Conservation (phyloP, 306 rosid genomes). For the Phaseolus lunatus region DNA sequence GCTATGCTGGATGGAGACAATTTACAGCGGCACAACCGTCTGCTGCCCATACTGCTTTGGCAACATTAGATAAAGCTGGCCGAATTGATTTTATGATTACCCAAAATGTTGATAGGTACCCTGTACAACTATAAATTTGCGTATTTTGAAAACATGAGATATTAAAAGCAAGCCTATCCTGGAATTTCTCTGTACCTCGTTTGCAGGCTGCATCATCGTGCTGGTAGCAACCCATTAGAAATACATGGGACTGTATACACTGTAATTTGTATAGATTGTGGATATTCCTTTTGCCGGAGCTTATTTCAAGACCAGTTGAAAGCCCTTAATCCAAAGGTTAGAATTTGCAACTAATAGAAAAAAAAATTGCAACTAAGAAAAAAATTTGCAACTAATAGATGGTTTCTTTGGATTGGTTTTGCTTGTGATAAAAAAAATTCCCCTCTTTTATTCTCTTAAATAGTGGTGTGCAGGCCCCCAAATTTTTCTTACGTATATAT, state of each 20-base stretch:
- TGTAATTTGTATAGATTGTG: slow-evolving; percentile 78
- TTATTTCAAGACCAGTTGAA: slow-evolving; percentile 87
- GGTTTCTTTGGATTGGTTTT: slow-evolving; percentile 25
- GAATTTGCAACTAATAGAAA: slow-evolving; percentile 34
- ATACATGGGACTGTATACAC: slow-evolving; percentile 94
- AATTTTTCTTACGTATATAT: no score
- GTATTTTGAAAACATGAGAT: slow-evolving; percentile 31
- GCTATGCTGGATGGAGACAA: slow-evolving; percentile 94
- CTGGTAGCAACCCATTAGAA: slow-evolving; percentile 95
- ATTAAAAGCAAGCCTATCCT: slow-evolving; percentile 36
- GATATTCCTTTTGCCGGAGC: slow-evolving; percentile 71
- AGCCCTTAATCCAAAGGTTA: slow-evolving; percentile 85
- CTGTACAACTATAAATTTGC: slow-evolving; percentile 27
- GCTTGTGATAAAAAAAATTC: background rate
- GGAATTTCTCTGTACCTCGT: slow-evolving; percentile 46
- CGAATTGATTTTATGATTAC: slow-evolving; percentile 76
- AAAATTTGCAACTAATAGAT: slow-evolving; percentile 6
- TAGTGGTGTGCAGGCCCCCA: no score
- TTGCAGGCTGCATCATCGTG: slow-evolving; percentile 89
- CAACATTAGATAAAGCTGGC: slow-evolving; percentile 79
- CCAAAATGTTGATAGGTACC: slow-evolving; percentile 91
- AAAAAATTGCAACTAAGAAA: background rate
- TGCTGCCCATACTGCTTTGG: slow-evolving; percentile 76
- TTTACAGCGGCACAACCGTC: slow-evolving; percentile 81
- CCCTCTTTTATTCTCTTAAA: background rate